Conservation (phyloP, 331 rosid species). For the Rhamnella rubrinervis region DNA sequence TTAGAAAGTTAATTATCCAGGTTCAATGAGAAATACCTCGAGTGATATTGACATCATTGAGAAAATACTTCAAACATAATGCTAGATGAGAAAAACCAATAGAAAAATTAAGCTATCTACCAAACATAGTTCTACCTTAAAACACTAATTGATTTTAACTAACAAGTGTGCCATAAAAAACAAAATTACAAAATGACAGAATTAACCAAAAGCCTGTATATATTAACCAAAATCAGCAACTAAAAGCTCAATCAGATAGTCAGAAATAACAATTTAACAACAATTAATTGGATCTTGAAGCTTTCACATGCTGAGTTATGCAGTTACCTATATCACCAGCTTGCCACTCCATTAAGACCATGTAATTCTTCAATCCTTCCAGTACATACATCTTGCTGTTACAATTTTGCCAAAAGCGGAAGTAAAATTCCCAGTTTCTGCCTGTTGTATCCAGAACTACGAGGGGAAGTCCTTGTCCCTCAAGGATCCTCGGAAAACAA, state of each 20-base stretch:
- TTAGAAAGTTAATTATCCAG: not conserved
- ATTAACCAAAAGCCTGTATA: no score
- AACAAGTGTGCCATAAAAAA: not conserved
- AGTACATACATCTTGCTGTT: conserved; percentile 22
- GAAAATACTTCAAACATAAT: not conserved
- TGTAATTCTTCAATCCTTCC: conserved; percentile 29
- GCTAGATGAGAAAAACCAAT: not conserved
- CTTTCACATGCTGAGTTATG: not conserved
- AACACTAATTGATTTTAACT: not conserved
- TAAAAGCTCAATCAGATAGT: no score
- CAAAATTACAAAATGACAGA: not conserved
- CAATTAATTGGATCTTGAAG: not conserved
- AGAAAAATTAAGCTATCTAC: not conserved
- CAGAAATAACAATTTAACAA: not conserved
- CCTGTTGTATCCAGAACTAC: conserved; percentile 15
- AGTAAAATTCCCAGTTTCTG: conserved; percentile 21
- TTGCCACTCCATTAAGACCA: conserved; percentile 18
- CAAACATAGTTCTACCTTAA: not conserved
- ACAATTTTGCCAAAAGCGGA: conserved; percentile 21
- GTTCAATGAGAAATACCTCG: not conserved
- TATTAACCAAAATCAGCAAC: no score
- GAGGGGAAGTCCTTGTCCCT: conserved; percentile 3
- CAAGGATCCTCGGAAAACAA: conserved; percentile 5
- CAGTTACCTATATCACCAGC: conserved; percentile 30
- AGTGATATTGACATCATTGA: not conserved